Conservation (phyloP, 164 flowering plant species). For the Stephania yunnanensis region DNA sequence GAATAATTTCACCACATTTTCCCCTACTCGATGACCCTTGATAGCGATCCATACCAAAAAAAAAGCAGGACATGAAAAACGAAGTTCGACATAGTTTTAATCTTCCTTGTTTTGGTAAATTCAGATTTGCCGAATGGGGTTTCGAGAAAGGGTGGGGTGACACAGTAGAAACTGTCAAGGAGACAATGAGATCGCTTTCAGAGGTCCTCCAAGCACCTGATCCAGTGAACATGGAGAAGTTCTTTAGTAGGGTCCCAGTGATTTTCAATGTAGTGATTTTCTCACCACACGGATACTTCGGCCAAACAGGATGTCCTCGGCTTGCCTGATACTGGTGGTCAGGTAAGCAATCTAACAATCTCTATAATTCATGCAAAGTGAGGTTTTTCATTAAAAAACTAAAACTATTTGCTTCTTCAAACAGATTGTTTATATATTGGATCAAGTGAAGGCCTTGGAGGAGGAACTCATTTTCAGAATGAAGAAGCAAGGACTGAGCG, state of each 20-base stretch:
- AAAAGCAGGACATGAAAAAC: neutral
- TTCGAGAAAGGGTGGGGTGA: slow-evolving; percentile 97
- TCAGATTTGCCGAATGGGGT: slow-evolving; percentile 76
- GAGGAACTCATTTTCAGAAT: slow-evolving; percentile 73
- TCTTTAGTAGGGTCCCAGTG: slow-evolving; percentile 67
- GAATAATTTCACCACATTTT: neutral
- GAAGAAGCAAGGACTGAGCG: slow-evolving; percentile 68
- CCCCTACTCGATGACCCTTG: neutral
- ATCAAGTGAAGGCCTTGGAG: slow-evolving; percentile 93
- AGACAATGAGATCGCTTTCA: slow-evolving; percentile 57
- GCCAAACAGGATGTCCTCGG: slow-evolving; percentile 91
- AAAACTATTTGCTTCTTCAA: neutral
- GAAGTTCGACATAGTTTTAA: neutral
- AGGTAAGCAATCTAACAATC: slow-evolving; percentile 34
- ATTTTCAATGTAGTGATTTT: slow-evolving; percentile 77
- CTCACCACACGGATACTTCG: slow-evolving; percentile 92
- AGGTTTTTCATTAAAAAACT: neutral
- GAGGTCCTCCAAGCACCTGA: slow-evolving; percentile 88
- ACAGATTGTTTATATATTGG: slow-evolving; percentile 92
- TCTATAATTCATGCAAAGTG: no score
- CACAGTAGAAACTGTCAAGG: slow-evolving; percentile 61
- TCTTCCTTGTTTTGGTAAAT: neutral
- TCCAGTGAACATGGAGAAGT: slow-evolving; percentile 49
- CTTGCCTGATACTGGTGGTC: slow-evolving; percentile 99
- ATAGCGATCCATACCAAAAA: neutral